Evolutionary conservation across 2,329 filamentous ascomycete genomes (phyloP).

Genomic region (Pseudocercospora eumusae): DNA sequence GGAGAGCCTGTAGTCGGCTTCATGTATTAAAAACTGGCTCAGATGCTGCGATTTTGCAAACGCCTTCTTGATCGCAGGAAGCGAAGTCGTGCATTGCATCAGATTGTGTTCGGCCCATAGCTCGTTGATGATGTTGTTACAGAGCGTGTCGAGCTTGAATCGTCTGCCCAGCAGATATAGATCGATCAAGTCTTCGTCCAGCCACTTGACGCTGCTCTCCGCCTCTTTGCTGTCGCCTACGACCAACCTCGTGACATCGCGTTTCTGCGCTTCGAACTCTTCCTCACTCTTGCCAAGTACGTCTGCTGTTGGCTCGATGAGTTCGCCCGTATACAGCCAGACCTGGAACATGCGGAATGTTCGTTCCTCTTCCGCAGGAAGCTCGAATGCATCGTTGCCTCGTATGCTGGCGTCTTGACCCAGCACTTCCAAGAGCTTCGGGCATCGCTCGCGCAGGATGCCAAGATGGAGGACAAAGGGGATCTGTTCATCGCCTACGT

Average conservation of each 20-base stretch:
- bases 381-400: neutral
- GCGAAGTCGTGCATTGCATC: neutral
- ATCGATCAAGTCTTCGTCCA: neutral
- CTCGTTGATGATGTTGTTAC: neutral
- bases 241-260: neutral
- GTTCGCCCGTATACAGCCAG: neutral
- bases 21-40: neutral
- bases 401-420: neutral
- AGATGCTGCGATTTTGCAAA: neutral
- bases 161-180: neutral
- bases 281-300: neutral
- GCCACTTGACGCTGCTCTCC: neutral
- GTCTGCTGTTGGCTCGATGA: neutral
- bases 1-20: neutral
- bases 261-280: neutral
- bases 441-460: neutral
- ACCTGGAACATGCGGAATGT: neutral
- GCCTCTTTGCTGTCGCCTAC: neutral
- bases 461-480: neutral
- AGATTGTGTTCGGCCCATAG: neutral
- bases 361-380: neutral
- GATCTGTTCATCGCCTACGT: neutral
- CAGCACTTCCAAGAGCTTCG: neutral
- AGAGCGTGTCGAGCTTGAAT: neutral
- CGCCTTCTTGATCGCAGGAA: neutral